These are phyloP conservation scores for Penicillium paxilli DNA, from an alignment of 495 filamentous ascomycete genomes.

Conservation along the genomic window DNA sequence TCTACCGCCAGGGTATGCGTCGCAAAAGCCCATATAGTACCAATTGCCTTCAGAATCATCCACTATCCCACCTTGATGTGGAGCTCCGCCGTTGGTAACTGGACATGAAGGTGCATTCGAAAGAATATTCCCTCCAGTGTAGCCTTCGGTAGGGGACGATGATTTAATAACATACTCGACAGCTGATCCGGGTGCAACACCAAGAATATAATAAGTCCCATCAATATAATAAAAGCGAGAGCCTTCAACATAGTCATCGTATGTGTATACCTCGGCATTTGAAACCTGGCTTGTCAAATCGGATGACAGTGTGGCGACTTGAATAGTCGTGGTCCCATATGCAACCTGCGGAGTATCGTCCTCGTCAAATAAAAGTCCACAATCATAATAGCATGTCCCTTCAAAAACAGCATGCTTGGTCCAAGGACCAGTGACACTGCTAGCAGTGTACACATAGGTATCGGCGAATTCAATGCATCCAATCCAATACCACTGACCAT, in stretches of 20 bases:
- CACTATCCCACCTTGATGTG: conserved; percentile 59
- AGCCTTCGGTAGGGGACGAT: conserved; percentile 48
- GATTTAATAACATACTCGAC: conserved; percentile 48
- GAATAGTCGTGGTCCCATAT: conserved; percentile 50
- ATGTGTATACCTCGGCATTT: conserved; percentile 42
- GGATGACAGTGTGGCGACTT: conserved; percentile 48
- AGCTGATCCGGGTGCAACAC: conserved; percentile 42
- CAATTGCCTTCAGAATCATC: conserved; percentile 51
- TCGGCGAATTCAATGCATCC: conserved; percentile 51
- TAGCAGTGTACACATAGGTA: conserved; percentile 53
- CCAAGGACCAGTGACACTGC: conserved; percentile 41
- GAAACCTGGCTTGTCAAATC: conserved; percentile 46
- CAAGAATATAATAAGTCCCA: conserved; percentile 55
- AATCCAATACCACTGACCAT: conserved; percentile 54
- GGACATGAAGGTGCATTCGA: conserved; percentile 32
- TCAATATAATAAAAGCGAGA: conserved; percentile 57
- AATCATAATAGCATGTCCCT: conserved; percentile 57
- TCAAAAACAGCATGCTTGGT: conserved; percentile 24
- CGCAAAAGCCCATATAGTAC: conserved; percentile 60
- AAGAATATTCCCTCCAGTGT: conserved; percentile 35
- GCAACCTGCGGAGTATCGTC: conserved; percentile 59
- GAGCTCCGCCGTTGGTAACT: conserved; percentile 40
- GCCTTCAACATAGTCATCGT: conserved; percentile 49
- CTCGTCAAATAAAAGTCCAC: conserved; percentile 54
- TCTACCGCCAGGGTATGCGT: conserved; percentile 55